Conservation (phyloP, 2,329 filamentous ascomycete genomes). For the Aureobasidium sp. region DNA sequence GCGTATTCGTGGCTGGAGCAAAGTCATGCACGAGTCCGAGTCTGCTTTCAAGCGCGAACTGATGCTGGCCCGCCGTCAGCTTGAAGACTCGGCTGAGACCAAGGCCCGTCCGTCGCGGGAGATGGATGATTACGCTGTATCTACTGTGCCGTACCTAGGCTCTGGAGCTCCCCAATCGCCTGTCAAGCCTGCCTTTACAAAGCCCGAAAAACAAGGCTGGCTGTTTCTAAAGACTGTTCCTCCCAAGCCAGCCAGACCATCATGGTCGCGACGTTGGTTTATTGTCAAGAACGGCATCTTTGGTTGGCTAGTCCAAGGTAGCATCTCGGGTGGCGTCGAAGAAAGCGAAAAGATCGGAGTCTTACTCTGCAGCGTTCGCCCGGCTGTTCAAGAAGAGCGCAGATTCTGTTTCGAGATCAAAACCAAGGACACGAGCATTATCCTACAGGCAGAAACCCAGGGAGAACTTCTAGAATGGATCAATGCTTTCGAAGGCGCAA, state of each 20-base stretch:
- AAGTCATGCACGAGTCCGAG: constrained; percentile 89
- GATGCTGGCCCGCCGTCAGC: constrained; percentile 66
- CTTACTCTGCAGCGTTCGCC: constrained; percentile 83
- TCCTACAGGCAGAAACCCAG: constrained; percentile 91
- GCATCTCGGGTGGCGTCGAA: constrained; percentile 73
- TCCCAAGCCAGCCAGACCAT: constrained; percentile 82
- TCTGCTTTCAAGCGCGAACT: constrained; percentile 74
- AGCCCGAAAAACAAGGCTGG: constrained; percentile 84
- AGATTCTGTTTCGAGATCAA: constrained; percentile 98
- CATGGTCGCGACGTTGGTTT: constrained; percentile 89
- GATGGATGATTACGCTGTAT: constrained; percentile 83
- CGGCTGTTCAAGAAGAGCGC: constrained; percentile 87
- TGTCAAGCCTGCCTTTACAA: constrained; percentile 44
- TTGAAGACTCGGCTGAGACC: constrained; percentile 68
- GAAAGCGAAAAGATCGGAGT: constrained; percentile 96
- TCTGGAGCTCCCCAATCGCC: constrained; percentile 45
- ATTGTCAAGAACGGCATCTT: constrained; percentile 95
- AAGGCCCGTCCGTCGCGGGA: constrained; percentile 76
- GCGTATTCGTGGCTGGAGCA: constrained; percentile 82
- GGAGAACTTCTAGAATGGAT: constrained; percentile 91
- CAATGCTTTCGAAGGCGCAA: constrained; percentile 84
- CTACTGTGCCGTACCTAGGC: constrained; percentile 80
- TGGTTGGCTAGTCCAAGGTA: constrained; percentile 80
- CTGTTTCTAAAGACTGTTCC: constrained; percentile 72
- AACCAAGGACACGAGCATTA: constrained; percentile 83